phyloP scores from a whole-genome alignment of 768 basidiomycete genomes.

The Pisolithus microcarpus region DNA sequence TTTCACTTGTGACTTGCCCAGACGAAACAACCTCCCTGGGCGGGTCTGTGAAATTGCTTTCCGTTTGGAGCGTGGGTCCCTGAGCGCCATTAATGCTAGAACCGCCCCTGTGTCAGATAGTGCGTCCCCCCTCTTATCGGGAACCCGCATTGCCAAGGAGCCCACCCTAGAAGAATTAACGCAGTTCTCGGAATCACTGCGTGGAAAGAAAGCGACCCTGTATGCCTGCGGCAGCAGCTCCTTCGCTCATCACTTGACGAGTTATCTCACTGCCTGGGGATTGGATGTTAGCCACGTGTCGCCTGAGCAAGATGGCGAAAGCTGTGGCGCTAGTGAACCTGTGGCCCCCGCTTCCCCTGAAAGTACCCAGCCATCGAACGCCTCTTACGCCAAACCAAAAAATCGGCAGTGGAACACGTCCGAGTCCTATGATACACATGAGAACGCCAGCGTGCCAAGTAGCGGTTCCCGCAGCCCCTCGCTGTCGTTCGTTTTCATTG shows the following conservation, averaged over 20 bases:
- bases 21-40: conserved; percentile 35
- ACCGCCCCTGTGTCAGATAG: conserved; percentile 38
- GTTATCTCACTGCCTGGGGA: conserved; percentile 91
- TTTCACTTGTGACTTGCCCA: conserved; percentile 32
- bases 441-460: conserved; percentile 14
- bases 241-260: conserved; percentile 89
- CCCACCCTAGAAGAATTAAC: conserved; percentile 75
- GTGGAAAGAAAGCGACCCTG: conserved; percentile 75
- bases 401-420: conserved; percentile 16
- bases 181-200: conserved; percentile 73
- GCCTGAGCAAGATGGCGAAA: conserved; percentile 47
- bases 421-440: conserved; percentile 15
- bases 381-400: conserved; percentile 10
- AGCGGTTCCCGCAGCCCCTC: conserved; percentile 20
- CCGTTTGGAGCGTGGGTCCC: conserved; percentile 52
- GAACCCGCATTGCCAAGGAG: conserved; percentile 52
- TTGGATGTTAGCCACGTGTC: conserved; percentile 85
- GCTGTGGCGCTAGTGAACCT: not conserved
- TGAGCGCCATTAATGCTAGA: conserved; percentile 36
- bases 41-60: conserved; percentile 63
- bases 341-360: not conserved
- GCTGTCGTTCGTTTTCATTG: conserved; percentile 78
- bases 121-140: conserved; percentile 40
- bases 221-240: conserved; percentile 82
- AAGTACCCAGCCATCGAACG: conserved; percentile 1